Conservation (phyloP, 345 rosid genomes). For the Eucalyptus pauciflora region DNA sequence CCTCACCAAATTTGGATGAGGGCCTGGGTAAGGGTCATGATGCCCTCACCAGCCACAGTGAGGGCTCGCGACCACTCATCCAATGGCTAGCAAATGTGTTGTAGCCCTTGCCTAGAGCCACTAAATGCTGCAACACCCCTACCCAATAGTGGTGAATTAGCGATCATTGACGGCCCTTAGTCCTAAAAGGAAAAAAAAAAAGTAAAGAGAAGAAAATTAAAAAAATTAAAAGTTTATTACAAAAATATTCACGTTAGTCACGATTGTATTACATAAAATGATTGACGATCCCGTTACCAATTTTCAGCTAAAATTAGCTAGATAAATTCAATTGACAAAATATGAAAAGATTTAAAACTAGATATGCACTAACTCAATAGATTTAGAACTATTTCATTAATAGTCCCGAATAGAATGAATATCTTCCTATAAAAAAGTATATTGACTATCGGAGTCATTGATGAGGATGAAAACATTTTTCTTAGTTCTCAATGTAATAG, state of each 20-base stretch:
- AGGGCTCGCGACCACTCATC: not conserved
- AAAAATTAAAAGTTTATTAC: no score
- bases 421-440: not conserved
- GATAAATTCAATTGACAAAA: no score
- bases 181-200: no score
- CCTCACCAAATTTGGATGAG: no score
- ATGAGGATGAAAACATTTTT: not conserved
- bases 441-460: not conserved
- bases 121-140: not conserved
- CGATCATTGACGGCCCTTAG: not conserved
- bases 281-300: fast-evolving
- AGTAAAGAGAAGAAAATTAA: no score
- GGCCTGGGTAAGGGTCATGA: no score
- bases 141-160: not conserved
- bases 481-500: not conserved
- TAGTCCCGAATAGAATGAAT: not conserved
- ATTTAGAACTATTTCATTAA: no score
- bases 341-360: not conserved
- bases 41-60: not conserved
- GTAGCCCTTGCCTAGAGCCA: not conserved
- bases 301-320: no score
- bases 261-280: no score
- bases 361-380: no score
- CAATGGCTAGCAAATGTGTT: fast-evolving
- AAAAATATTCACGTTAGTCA: not conserved